Evolutionary conservation across 306 rosid genomes (phyloP).

Genomic region (Gillenia trifoliata): DNA sequence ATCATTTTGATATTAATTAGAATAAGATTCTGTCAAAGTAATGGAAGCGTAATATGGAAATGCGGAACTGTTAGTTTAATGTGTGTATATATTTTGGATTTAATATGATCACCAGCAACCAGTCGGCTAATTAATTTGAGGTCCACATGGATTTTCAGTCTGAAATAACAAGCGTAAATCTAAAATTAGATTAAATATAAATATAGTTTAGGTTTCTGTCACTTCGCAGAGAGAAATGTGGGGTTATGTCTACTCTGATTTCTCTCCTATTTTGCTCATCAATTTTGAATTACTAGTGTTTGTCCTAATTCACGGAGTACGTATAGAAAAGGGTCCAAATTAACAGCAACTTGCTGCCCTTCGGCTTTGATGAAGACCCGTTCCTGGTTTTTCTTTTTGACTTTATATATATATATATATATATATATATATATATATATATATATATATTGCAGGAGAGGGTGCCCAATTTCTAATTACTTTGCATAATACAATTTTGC

Average conservation of each 20-base stretch:
- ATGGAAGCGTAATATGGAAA: background rate
- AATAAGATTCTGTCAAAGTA: constrained; percentile 11
- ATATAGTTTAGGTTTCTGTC: constrained; percentile 51
- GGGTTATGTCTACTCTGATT: constrained; percentile 27
- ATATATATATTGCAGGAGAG: background rate
- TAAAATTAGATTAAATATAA: constrained; percentile 7
- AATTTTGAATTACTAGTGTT: constrained; percentile 13
- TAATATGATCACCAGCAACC: background rate
- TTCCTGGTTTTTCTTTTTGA: constrained; percentile 10
- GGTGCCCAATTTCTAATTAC: background rate
- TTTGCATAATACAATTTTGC: background rate
- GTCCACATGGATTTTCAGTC: constrained; percentile 30
- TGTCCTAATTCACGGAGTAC: constrained; percentile 1
- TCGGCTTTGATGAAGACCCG: constrained; percentile 7
- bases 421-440: no score
- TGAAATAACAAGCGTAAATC: constrained; percentile 1
- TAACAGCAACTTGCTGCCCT: background rate
- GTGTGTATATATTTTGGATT: background rate
- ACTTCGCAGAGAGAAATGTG: constrained; percentile 34
- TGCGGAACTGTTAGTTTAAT: background rate
- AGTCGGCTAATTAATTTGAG: background rate
- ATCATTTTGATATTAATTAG: background rate
- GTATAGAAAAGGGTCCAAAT: background rate
- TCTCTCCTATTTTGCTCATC: background rate
- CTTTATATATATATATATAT: constrained; percentile 4